Base-by-base conservation (phyloP, 78 protist species). In the Paratrimastix pyriformis region DNA sequence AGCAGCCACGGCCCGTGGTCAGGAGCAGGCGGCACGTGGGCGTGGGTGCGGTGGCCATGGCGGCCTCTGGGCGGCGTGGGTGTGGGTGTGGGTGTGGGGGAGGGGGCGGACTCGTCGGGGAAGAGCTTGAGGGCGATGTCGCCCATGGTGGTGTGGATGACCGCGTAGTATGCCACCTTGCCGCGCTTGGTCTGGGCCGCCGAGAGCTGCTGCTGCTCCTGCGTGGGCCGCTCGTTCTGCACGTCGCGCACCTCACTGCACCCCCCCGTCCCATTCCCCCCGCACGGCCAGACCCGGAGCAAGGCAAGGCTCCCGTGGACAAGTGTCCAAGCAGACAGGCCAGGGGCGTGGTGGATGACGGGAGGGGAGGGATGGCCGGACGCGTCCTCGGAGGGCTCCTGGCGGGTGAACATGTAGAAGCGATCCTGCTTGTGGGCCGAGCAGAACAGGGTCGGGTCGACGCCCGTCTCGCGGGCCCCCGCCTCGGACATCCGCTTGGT, bases 171-270 rank as follows among this genome's bases (percentile, higher is more conserved):
- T 24, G 87, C 86, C 33, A 86, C 18, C 0, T 1, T 7, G 45
- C 39, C 45, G 45, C 24, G 45, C 21, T 11, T 21, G 15, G 29
- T 21, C 18, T 29, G 32, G 42, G 3, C 39, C 38, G 75, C 32
- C 38, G 37, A 21, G 50, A 72, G 64, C 38, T 60, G 52, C 11
- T 42, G 48, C 30, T 90, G 91, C 45, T 92, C 97, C 24, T 76
- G 69, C 24, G 82, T 72, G 2, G 95, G 95, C 72, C 83, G 88
- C 80, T 94, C 98, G 84, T 94, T 94, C 82, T 87, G 87, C 1
- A 92, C 88, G 38, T 94, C 96, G 33, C 98, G 91, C 3, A 90
- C 89, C 30, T 43, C 42, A 30, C 37, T 39, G 65, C 33, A 72
- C 2, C 26, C 42, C 42, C 29, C n/a, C 21, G 21, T 52, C 21